These are phyloP conservation scores for Aspergillus egyptiacus DNA, from an alignment of 495 filamentous ascomycete genomes.

Conservation along the genomic window DNA sequence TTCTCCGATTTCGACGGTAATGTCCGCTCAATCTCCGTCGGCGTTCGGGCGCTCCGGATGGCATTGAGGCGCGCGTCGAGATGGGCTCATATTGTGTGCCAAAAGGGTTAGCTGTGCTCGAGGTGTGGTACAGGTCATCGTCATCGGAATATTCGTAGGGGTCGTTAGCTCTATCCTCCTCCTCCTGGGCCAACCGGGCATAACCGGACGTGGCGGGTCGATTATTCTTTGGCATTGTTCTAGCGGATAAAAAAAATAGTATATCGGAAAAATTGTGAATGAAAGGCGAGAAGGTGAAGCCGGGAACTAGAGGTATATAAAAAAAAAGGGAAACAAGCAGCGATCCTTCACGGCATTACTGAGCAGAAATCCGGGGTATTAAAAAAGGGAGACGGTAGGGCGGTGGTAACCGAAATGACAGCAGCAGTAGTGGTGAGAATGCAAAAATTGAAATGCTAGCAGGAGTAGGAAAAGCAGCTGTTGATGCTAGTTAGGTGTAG, in stretches of 20 bases:
- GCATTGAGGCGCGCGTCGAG: constrained; percentile 47
- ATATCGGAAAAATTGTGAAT: constrained; percentile 15
- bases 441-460: neutral
- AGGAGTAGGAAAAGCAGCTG: constrained; percentile 5
- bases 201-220: constrained; percentile 82
- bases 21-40: constrained; percentile 43
- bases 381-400: neutral
- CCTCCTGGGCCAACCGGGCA: constrained; percentile 84
- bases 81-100: constrained; percentile 66
- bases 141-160: constrained; percentile 67
- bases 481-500: too few relatives aligned
- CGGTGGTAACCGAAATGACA: neutral
- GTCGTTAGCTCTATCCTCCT: constrained; percentile 55
- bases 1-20: constrained; percentile 58
- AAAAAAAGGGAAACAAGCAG: constrained; percentile 12
- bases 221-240: constrained; percentile 43
- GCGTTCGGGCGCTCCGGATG: constrained; percentile 36
- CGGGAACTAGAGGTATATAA: constrained; percentile 9
- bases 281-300: constrained; percentile 12
- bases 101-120: constrained; percentile 54
- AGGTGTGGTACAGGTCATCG: constrained; percentile 50
- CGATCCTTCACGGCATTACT: constrained; percentile 16
- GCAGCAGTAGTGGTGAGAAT: neutral
- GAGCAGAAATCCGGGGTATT: constrained; percentile 1
- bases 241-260: neutral